phyloP scores from a whole-genome alignment of 106 monocot genomes.

The Chionographis japonica region DNA sequence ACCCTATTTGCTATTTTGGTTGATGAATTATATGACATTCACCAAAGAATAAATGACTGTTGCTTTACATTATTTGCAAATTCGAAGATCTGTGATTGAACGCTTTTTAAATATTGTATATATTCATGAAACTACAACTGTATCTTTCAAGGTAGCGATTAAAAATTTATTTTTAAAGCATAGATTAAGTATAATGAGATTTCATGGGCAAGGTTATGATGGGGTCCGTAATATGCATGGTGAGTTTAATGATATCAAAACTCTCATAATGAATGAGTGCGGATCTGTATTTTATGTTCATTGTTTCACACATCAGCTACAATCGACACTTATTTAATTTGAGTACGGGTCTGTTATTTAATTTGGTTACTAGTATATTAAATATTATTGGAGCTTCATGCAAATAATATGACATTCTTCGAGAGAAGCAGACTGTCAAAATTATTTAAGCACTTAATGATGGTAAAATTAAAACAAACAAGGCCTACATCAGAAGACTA shows the following conservation, averaged over 20 bases:
- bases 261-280: background rate
- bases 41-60: background rate
- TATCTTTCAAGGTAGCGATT: background rate
- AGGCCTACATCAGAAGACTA: too few relatives aligned
- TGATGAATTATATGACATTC: background rate
- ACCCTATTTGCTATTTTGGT: too few relatives aligned
- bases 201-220: conserved; percentile 2
- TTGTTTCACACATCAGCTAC: conserved; percentile 4
- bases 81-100: background rate
- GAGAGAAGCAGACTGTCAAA: too few relatives aligned
- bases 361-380: background rate
- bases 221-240: conserved; percentile 5
- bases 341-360: background rate
- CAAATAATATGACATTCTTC: background rate
- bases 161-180: background rate
- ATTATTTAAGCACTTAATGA: too few relatives aligned
- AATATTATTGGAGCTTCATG: background rate
- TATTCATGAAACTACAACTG: background rate
- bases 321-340: background rate
- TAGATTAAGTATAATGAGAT: background rate
- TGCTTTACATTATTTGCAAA: background rate
- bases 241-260: background rate
- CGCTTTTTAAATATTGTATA: background rate
- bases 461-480: too few relatives aligned
- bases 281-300: background rate